phyloP scores from a whole-genome alignment of 2,329 filamentous ascomycete genomes.

The Sporothrix schenckii region DNA sequence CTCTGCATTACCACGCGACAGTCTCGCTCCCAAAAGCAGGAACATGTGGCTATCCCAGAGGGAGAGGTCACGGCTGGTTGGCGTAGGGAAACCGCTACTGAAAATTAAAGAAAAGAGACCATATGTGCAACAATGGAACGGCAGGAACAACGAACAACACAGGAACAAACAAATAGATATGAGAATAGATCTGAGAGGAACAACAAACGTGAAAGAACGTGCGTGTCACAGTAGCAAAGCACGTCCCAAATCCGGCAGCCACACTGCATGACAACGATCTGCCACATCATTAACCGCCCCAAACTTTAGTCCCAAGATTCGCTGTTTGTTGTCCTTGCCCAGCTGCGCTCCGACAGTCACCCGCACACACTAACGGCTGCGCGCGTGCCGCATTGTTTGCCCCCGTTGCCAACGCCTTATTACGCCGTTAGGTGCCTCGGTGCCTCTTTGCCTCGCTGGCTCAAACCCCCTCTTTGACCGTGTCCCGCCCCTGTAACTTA shows the following conservation, averaged over 20 bases:
- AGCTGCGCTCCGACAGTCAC: background rate
- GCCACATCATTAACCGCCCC: constrained; percentile 19
- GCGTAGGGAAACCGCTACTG: background rate
- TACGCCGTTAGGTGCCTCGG: background rate
- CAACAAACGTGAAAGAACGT: background rate
- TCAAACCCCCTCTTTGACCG: constrained; percentile 4
- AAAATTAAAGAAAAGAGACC: background rate
- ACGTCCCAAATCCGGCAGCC: constrained; percentile 17
- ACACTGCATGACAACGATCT: constrained; percentile 14
- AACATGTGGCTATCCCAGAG: background rate
- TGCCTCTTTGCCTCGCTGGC: background rate
- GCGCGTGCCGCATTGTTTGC: constrained; percentile 13
- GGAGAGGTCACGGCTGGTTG: background rate
- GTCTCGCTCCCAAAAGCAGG: background rate
- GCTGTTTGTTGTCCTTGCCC: background rate
- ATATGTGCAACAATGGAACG: background rate
- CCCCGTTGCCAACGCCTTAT: background rate
- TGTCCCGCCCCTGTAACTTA: background rate
- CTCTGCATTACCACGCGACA: constrained; percentile 9
- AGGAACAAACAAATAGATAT: constrained; percentile 5
- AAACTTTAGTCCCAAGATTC: background rate
- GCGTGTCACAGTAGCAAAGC: background rate
- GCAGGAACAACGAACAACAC: background rate
- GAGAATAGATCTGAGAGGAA: background rate
- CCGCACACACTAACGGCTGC: constrained; percentile 16